Evolutionary conservation across 805 yeast species (phyloP), one percentile per base, ranked within the genome.

Genomic region (Cyberlindnera saturnus): DNA sequence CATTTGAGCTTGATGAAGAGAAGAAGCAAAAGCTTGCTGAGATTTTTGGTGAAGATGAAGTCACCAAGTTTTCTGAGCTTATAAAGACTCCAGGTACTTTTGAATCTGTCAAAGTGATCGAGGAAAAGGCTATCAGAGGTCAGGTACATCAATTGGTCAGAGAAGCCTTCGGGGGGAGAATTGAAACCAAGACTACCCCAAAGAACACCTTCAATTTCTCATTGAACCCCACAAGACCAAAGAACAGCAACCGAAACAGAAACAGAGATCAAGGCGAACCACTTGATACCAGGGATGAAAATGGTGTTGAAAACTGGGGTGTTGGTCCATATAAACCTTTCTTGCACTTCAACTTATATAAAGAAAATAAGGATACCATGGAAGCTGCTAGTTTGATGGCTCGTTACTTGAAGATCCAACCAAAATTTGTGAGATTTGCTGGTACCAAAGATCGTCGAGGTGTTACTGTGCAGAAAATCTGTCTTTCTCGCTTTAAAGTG

Each of bases 391-490:
- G 80, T 16, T 64, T 84, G 23, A 66, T 93, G 39, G 70, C 90
- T 39, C 83, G 83, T 58, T 75, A 86, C 47, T 68, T 93, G 50
- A 76, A 88, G 48, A 66, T 85, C 17, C 91, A 90, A n/a, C 69
- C 82, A 5, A 83, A 81, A 49, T 60, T 70, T 34, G 72, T 93
- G 31, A 73, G 86, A 41, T 88, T 81, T 62, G 95, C 97, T 0
- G 99, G 99, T 18, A 95, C 99, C 3, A 93, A 93, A 57, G 99
- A 93, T 62, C 77, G 98, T 54, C 79, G 99, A 61, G 99, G 95
- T 39, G 90, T 87, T 19, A 93, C 99, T 5, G 88, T 88, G 40
- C 99, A 93, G 64, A 75, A 79, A 47, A 73, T 83, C 45, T 80
- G 87, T 16, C 69, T 88, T 38, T 76, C 80, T 42, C 79, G 77